Evolutionary conservation across 192 early-diverging fungal species (phyloP).

Genomic region (Bifiguratus adelaidae): DNA sequence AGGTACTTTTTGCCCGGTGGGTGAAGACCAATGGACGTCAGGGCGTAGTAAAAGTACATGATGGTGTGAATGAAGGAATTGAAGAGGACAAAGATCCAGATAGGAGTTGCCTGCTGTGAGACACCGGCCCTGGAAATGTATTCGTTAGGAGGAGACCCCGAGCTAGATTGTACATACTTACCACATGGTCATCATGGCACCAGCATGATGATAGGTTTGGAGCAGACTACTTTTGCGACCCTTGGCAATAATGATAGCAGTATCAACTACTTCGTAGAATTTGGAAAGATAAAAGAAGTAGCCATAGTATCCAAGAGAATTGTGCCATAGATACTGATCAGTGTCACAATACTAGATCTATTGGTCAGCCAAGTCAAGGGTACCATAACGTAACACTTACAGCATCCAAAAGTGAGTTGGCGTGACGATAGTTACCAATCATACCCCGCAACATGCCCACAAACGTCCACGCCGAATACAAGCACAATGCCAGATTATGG

Average conservation of each 20-base stretch:
- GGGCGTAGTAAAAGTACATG: conserved; percentile 81
- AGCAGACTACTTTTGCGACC: conserved; percentile 65
- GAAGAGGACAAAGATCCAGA: conserved; percentile 75
- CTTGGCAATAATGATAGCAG: conserved; percentile 75
- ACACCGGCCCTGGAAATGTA: conserved; percentile 24
- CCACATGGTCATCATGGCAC: conserved; percentile 78
- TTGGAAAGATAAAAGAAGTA: conserved; percentile 86
- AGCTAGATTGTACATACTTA: neutral
- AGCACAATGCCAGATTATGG: conserved; percentile 61
- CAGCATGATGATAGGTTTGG: conserved; percentile 82
- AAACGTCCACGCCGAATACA: conserved; percentile 68
- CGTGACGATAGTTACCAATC: conserved; percentile 33
- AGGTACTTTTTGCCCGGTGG: conserved; percentile 75
- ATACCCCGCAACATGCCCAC: conserved; percentile 43
- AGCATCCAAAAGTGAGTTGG: conserved; percentile 36
- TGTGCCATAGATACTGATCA: conserved; percentile 54
- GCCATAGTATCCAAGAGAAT: conserved; percentile 67
- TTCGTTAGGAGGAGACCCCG: neutral
- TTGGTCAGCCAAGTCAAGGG: neutral
- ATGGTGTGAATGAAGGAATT: conserved; percentile 85
- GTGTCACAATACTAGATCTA: conserved; percentile 47
- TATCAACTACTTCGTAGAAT: conserved; percentile 84
- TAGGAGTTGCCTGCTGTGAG: conserved; percentile 55
- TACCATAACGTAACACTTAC: conserved; percentile 29
- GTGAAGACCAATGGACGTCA: conserved; percentile 60